phyloP scores from a whole-genome alignment of 192 early-diverging fungal genomes.

The Mortierella claussenii region DNA sequence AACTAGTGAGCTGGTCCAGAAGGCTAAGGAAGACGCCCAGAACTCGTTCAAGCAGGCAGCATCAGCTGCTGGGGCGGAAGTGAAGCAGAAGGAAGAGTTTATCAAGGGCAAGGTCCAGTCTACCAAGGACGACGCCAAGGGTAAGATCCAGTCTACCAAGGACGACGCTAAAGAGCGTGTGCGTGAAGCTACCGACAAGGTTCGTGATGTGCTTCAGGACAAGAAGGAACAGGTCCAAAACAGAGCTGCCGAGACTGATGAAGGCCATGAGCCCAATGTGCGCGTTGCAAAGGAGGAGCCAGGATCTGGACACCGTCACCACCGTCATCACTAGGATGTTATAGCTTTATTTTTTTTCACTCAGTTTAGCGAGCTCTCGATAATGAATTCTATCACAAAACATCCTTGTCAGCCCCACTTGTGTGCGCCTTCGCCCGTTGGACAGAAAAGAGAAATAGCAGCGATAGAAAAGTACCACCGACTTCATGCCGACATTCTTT shows the following conservation, averaged over 20 bases:
- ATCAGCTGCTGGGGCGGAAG: neutral
- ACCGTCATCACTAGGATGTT: slow-evolving; percentile 23
- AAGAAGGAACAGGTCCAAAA: slow-evolving; percentile 5
- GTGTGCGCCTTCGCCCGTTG: no score
- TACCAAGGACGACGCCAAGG: neutral
- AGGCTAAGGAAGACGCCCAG: slow-evolving; percentile 18
- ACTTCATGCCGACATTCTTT: no score
- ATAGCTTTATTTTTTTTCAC: no score
- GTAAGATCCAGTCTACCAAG: neutral
- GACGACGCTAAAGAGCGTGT: neutral
- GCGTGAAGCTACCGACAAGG: neutral
- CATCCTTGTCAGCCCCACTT: no score
- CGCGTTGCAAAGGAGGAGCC: slow-evolving; percentile 41
- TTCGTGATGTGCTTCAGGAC: neutral
- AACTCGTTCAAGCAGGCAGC: neutral
- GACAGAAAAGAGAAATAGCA: no score
- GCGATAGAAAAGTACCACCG: no score
- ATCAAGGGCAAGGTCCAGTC: neutral
- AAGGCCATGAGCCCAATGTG: slow-evolving; percentile 16
- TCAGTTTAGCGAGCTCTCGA: no score
- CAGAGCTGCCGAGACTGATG: neutral
- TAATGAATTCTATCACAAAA: no score
- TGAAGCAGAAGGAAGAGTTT: neutral
- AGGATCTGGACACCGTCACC: slow-evolving; percentile 48
- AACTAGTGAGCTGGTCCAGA: slow-evolving; percentile 6